Conservation (phyloP, 345 rosid species). For the Murraya paniculata region DNA sequence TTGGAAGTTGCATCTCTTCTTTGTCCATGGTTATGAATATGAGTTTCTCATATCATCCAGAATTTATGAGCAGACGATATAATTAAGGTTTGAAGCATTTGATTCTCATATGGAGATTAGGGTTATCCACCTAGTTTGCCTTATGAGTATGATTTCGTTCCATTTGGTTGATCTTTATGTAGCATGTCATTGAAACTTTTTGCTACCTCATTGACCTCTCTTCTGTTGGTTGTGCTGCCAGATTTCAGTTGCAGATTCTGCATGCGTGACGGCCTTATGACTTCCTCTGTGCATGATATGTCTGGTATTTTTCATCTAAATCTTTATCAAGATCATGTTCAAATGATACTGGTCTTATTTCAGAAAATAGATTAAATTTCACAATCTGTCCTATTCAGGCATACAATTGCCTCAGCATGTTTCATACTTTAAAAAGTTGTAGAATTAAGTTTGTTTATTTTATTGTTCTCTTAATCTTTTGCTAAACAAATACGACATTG, state of each 20-base stretch:
- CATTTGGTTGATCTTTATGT: background rate
- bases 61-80: background rate
- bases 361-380: background rate
- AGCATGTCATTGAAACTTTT: background rate
- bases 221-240: slow-evolving; percentile 20
- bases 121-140: background rate
- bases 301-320: slow-evolving; percentile 42
- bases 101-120: background rate
- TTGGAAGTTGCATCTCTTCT: background rate
- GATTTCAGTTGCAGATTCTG: slow-evolving; percentile 27
- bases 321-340: slow-evolving; percentile 12
- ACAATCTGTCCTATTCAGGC: background rate
- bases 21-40: background rate
- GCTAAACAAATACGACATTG: background rate
- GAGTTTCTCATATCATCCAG: background rate
- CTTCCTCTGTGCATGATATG: slow-evolving; percentile 47
- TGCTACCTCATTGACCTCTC: background rate
- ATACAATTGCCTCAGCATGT: background rate
- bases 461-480: background rate
- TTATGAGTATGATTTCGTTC: background rate
- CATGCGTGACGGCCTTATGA: slow-evolving; percentile 35
- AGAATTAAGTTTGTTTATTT: background rate
- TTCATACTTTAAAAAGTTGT: background rate
- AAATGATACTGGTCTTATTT: background rate
- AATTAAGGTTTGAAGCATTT: background rate